Evolutionary conservation across 2,329 filamentous ascomycete genomes (phyloP), one percentile per base, ranked within the genome.

Genomic region (Monilinia vaccinii-corymbosi): DNA sequence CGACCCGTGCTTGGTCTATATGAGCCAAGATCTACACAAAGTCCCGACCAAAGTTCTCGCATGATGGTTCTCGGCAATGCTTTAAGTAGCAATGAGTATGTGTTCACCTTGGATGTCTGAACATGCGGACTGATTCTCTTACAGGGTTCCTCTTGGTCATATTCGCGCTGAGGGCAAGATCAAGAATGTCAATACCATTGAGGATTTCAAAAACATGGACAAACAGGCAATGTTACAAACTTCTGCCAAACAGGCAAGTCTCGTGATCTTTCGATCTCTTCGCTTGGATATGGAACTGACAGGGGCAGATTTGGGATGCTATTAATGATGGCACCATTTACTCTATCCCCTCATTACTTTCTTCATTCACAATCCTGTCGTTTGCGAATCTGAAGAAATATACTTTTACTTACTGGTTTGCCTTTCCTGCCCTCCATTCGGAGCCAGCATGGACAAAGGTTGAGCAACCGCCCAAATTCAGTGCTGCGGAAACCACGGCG

Each of bases 361-460:
- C 91, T 5, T 94, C 90, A 8, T 97, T 97, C 73, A 82, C 89
- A 31, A 85, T 95, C 61, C 84, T 97, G 49, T 96, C 91, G 18
- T 99, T 90, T 72, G 93, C 94, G 63, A 93, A 99, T 71, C 81
- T 99, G 38, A 99, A 99, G 74, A 97, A 95, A 71, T 97, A 97
- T 76, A 90, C 87, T 64, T 97, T 97, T 72, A 91, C 88, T n/a
- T 97, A 97, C 75, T 96, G 95, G 85, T 97, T 97, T 74, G 93
- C 88, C 6, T 99, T 96, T 70, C 94, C 94, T 1, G 91, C 93
- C 18, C 80, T 99, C 48, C 92, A 96, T 72, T 96, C 93, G 4
- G 87, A 93, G 58, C 90, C 91, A 1, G 78, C 81, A 32, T 99
- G 94, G 94, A 86, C 83, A 67, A 78, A 86, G 56, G 73, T 79